Conservation (phyloP, 768 basidiomycete genomes). For the Grammothele lineata region DNA sequence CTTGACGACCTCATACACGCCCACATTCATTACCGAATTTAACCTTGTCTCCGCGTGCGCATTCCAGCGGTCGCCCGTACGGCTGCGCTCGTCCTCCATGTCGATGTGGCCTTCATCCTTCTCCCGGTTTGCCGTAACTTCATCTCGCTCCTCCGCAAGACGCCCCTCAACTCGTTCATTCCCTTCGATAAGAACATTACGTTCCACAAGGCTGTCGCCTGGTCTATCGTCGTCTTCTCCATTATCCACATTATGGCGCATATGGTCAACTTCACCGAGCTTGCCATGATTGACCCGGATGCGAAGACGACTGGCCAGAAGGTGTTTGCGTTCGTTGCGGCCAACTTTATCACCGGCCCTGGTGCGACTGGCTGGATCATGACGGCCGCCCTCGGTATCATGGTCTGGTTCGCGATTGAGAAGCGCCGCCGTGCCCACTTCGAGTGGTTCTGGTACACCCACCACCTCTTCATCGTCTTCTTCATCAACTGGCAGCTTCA, state of each 20-base stretch:
- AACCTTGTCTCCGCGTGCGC: background rate
- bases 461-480: slow-evolving; percentile 89
- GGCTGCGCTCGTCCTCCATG: slow-evolving; percentile 85
- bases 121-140: slow-evolving; percentile 95
- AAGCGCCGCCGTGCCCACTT: slow-evolving; percentile 75
- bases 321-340: slow-evolving; percentile 64
- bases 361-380: slow-evolving; percentile 88
- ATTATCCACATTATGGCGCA: slow-evolving; percentile 78
- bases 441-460: slow-evolving; percentile 86
- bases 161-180: slow-evolving; percentile 79
- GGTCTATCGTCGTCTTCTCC: slow-evolving; percentile 80
- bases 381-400: slow-evolving; percentile 64
- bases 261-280: slow-evolving; percentile 77
- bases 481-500: slow-evolving; percentile 94
- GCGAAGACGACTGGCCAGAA: slow-evolving; percentile 52
- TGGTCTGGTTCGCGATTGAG: slow-evolving; percentile 85
- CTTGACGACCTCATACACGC: too few relatives aligned
- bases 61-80: slow-evolving; percentile 77
- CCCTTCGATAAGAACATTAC: slow-evolving; percentile 93
- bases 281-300: slow-evolving; percentile 52
- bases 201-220: slow-evolving; percentile 87
- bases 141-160: slow-evolving; percentile 82
- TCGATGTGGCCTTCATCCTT: slow-evolving; percentile 91
- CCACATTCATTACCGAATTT: background rate
- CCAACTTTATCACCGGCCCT: slow-evolving; percentile 83